Evolutionary conservation across 202 grass and related monocot genomes (phyloP).

Genomic region (Eragrostis tef): DNA sequence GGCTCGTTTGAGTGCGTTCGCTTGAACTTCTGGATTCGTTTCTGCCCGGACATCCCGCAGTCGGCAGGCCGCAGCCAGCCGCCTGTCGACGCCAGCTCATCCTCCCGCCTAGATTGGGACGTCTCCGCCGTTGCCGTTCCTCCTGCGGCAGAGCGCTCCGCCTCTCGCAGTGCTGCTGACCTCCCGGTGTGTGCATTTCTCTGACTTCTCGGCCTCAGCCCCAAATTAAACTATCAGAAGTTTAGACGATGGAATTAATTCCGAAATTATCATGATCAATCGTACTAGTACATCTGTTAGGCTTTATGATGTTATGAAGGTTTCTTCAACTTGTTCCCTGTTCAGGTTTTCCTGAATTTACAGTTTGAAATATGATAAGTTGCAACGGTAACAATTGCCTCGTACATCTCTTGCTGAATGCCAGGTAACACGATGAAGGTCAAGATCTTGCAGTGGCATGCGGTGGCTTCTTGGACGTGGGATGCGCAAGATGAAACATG

Average conservation of each 20-base stretch:
- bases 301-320: background rate
- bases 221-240: background rate
- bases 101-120: too few species aligned
- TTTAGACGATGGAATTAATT: background rate
- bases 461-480: constrained; percentile 86
- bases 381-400: background rate
- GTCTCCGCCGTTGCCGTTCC: too few species aligned
- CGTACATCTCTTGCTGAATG: background rate
- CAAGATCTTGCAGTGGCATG: constrained; percentile 87
- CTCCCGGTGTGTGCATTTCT: too few species aligned
- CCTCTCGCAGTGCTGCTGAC: too few species aligned
- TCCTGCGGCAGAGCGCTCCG: too few species aligned
- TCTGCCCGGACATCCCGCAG: too few species aligned
- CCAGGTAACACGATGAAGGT: constrained; percentile 72
- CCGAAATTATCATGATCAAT: background rate
- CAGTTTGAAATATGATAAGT: background rate
- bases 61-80: too few species aligned
- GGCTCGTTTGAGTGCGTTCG: too few species aligned
- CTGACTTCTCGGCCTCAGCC: background rate
- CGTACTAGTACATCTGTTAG: background rate
- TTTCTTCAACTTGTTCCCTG: background rate
- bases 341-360: background rate
- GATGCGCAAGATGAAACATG: constrained; percentile 81
- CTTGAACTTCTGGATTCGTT: too few species aligned
- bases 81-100: too few species aligned